phyloP scores from a whole-genome alignment of 257 asterid genomes.

The Solanum infundibuliforme region DNA sequence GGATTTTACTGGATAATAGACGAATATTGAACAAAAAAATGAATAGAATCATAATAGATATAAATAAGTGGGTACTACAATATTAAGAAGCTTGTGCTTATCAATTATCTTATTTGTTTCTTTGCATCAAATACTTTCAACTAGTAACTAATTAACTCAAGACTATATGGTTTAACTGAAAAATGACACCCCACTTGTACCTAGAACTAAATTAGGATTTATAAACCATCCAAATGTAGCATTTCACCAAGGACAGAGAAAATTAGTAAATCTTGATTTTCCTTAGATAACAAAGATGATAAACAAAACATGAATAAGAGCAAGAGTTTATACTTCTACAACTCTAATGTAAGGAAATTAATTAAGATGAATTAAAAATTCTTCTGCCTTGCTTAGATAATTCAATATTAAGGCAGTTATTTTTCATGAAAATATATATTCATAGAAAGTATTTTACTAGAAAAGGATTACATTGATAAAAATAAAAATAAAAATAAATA shows the following conservation, averaged over 20 bases:
- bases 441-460: neutral
- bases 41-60: too few relatives aligned
- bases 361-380: too few relatives aligned
- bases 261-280: neutral
- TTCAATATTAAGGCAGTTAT: neutral
- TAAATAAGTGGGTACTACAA: too few relatives aligned
- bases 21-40: too few relatives aligned
- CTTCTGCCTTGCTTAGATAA: neutral
- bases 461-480: too few relatives aligned
- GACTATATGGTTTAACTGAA: neutral
- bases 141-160: neutral
- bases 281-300: neutral
- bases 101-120: neutral
- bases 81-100: too few relatives aligned
- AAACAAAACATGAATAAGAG: neutral
- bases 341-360: neutral
- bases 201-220: neutral
- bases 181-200: neutral
- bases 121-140: neutral
- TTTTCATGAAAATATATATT: neutral
- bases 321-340: neutral
- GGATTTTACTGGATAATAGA: too few relatives aligned
- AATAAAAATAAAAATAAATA: neutral
- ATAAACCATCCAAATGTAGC: neutral
- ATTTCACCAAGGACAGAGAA: neutral